Evolutionary conservation across 345 rosid genomes (phyloP), one percentile per base, ranked within the genome.

Genomic region (Odontarrhena argentea): DNA sequence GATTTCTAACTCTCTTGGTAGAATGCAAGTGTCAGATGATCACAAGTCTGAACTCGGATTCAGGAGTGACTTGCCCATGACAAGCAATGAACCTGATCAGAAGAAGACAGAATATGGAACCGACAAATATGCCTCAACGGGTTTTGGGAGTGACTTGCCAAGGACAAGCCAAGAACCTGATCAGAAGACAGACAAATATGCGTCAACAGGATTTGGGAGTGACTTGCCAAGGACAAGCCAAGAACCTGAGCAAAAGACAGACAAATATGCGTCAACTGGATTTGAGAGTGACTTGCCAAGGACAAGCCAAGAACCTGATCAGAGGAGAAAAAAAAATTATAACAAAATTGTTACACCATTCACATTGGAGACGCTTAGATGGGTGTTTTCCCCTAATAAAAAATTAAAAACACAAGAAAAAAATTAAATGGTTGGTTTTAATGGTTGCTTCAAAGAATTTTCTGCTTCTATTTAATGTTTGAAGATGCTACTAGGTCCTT

Each of bases 21-120:
- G 58, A 57, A 74, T 79, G 84, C 66, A 56, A 42, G 61, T 81
- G 65, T 9, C 48, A 1, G 82, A 61, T 26, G 45, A 18, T 58
- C 35, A 36, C 9, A 68, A n/a, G 54, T 38, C 73, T 38, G 58
- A 56, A 36, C 35, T 4, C 25, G 71, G 42, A 1, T 38, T 60
- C 0, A 68, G 26, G 6, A 67, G 40, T 25, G 63, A 60, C 6
- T 35, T 43, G 0, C 34, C 56, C 44, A 43, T n/a, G n/a, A 73
- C 47, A 59, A 66, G 63, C 63, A 28, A 59, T 8, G 73, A 26
- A 5, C 38, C 10, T 36, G 55, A 24, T 26, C 48, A 7, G 54
- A 24, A 55, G 22, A 35, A 61, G 8, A n/a, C 25, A 4, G 55
- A 7, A 28, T 44, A 41, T 30, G 60, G n/a, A 53, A n/a, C 10